A percentile compares a stretch with the other conserved stretches of the same genome.
Evolutionary conservation across 306 rosid genomes (phyloP).

Genomic region (Vigna reflexopilosa): DNA sequence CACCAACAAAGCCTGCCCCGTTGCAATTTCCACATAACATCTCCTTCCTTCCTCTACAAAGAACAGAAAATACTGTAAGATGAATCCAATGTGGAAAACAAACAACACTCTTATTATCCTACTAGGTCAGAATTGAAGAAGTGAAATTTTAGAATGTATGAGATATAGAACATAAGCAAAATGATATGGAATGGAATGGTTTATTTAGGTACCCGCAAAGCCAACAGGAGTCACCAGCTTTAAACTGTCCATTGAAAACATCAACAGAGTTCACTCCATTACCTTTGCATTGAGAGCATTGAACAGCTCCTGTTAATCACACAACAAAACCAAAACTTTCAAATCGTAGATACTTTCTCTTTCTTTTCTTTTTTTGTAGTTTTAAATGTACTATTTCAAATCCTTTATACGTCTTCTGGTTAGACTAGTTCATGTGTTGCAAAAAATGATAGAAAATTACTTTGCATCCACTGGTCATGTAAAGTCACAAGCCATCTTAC

Average conservation of each 20-base stretch:
- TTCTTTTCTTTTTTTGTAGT: no score
- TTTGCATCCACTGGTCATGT: not conserved
- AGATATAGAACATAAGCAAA: conserved; percentile 2
- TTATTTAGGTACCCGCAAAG: conserved; percentile 57
- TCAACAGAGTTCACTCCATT: conserved; percentile 61
- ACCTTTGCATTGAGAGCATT: conserved; percentile 67
- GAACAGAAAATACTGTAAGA: not conserved
- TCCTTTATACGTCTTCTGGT: not conserved
- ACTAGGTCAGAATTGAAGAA: not conserved
- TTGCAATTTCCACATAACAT: conserved; percentile 67
- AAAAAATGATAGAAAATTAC: no score
- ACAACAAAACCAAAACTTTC: conserved; percentile 13
- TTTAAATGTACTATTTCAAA: not conserved
- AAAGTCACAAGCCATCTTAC: conserved; percentile 43
- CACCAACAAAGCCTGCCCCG: conserved; percentile 65
- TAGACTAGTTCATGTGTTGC: no score
- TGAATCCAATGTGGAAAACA: no score
- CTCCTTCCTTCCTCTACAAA: conserved; percentile 58
- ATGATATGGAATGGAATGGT: not conserved
- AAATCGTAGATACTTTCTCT: not conserved
- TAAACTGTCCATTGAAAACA: conserved; percentile 57
- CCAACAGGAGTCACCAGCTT: conserved; percentile 66
- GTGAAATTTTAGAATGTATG: conserved; percentile 6
- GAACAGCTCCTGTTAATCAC: conserved; percentile 58
- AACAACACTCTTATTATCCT: no score